Conservation (phyloP, 768 basidiomycete genomes). For the Boletellus ananiceps region DNA sequence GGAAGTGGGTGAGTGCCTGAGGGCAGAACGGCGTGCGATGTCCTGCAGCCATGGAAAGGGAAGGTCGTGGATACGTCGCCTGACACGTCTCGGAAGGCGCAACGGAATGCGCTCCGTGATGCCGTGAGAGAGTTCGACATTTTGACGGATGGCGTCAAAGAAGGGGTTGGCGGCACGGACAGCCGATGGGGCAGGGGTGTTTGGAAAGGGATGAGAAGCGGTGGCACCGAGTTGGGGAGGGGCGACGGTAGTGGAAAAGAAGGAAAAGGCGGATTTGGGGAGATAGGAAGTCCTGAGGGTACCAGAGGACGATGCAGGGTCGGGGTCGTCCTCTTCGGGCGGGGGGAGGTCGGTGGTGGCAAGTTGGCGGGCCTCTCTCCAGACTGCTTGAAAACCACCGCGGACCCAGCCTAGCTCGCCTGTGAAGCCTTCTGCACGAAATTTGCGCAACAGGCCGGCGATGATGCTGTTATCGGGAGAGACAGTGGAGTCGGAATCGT, state of each 20-base stretch:
- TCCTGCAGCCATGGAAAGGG: conserved; percentile 77
- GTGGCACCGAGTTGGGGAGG: conserved; percentile 11
- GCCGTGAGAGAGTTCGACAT: conserved; percentile 70
- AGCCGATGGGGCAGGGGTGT: conserved; percentile 20
- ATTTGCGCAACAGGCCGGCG: conserved; percentile 70
- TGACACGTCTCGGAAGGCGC: conserved; percentile 44
- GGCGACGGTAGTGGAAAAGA: conserved; percentile 38
- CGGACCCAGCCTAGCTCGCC: conserved; percentile 73
- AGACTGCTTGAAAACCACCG: conserved; percentile 78
- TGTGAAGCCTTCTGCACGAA: conserved; percentile 52
- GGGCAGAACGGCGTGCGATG: conserved; percentile 54
- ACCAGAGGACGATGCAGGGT: conserved; percentile 22
- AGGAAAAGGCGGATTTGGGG: conserved; percentile 60
- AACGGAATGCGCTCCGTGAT: conserved; percentile 83
- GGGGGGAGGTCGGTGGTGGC: conserved; percentile 47
- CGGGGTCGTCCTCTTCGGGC: conserved; percentile 49
- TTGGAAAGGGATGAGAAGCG: background rate
- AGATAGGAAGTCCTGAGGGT: conserved; percentile 54
- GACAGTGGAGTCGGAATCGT: conserved; percentile 71
- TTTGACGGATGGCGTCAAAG: conserved; percentile 90
- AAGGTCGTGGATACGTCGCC: conserved; percentile 61
- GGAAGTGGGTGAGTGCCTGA: conserved; percentile 10
- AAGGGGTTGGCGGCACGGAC: conserved; percentile 68
- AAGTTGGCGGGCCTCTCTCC: conserved; percentile 47
- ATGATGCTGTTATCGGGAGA: conserved; percentile 67